Evolutionary conservation across 2,329 filamentous ascomycete species (phyloP).

Genomic region (Aspergillus amoenus): DNA sequence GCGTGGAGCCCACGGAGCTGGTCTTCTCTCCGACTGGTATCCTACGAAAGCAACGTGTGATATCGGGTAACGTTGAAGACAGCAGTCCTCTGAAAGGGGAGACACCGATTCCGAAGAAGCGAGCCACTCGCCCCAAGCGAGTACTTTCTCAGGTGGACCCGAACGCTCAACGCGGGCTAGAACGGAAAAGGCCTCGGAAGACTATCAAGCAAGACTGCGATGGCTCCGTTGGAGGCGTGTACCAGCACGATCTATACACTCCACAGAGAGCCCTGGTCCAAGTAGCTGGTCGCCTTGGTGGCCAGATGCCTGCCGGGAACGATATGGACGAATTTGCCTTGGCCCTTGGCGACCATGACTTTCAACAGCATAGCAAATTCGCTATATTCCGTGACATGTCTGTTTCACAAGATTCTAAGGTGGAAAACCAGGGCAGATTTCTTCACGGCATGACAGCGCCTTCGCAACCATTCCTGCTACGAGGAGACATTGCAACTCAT

Average conservation of each 20-base stretch:
- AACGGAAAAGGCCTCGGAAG: conserved; percentile 27
- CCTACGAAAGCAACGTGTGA: conserved; percentile 45
- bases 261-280: conserved; percentile 22
- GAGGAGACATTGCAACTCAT: conserved; percentile 11
- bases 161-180: conserved; percentile 32
- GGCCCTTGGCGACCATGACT: conserved; percentile 28
- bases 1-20: conserved; percentile 48
- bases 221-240: conserved; percentile 13
- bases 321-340: conserved; percentile 37
- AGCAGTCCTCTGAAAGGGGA: conserved; percentile 48
- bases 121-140: conserved; percentile 31
- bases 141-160: conserved; percentile 32
- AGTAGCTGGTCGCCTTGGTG: conserved; percentile 19
- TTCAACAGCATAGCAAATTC: conserved; percentile 31
- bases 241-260: conserved; percentile 17
- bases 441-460: conserved; percentile 16
- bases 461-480: conserved; percentile 24
- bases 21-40: conserved; percentile 47
- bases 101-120: conserved; percentile 41
- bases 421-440: conserved; percentile 13
- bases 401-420: conserved; percentile 4
- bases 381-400: conserved; percentile 39
- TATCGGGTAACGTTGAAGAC: conserved; percentile 51
- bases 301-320: conserved; percentile 21
- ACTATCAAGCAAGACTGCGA: conserved; percentile 8